Base-by-base conservation (phyloP, 495 filamentous ascomycete genomes). In the Penicillium silybi region DNA sequence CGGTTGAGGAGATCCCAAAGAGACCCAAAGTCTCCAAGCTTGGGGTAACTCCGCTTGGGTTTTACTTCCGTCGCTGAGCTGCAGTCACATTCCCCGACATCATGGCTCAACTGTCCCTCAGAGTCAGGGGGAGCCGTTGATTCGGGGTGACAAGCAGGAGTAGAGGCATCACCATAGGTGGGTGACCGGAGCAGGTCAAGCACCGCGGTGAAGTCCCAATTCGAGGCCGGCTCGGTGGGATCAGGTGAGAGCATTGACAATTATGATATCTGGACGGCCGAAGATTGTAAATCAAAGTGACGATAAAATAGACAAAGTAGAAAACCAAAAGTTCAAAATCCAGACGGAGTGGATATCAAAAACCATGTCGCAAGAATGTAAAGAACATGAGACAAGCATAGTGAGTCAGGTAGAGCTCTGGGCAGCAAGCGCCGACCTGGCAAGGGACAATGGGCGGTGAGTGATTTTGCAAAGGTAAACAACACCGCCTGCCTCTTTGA, bases 191-290 rank as follows among this genome's bases (percentile, higher is more conserved):
- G 65, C 41, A 80, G 68, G 56, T 75, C 71, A 54, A 72, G 70
- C 61, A 74, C 77, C 55, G 70, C 64, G 50, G 72, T 61, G 53
- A 80, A 76, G 55, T 77, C 75, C 77, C 77, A 80, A 41, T 55
- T 63, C 39, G 69, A 68, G 48, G 60, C 44, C 18, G 53, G 35
- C 41, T 59, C 53, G 18, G 55, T 29, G 26, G 61, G 51, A 17
- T 50, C 47, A 7, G 43, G 48, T 27, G 48, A 23, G 45, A 44
- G 37, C 59, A 65, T 62, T 54, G 63, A 42, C 10, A 15, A 37
- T 23, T 15, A 22, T n/a, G 39, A 18, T 6, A 25, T 22, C 23
- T 11, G 18, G 37, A 35, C 8, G 35, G 20, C 7, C n/a, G 2
- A 13, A 50, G 39, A 17, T 17, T 39, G 16, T n/a, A 17, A 32